Percentiles rank a stretch among this genome's conserved stretches.
phyloP scores from a whole-genome alignment of 2,329 filamentous ascomycete genomes.

The Aureobasidium sp. region DNA sequence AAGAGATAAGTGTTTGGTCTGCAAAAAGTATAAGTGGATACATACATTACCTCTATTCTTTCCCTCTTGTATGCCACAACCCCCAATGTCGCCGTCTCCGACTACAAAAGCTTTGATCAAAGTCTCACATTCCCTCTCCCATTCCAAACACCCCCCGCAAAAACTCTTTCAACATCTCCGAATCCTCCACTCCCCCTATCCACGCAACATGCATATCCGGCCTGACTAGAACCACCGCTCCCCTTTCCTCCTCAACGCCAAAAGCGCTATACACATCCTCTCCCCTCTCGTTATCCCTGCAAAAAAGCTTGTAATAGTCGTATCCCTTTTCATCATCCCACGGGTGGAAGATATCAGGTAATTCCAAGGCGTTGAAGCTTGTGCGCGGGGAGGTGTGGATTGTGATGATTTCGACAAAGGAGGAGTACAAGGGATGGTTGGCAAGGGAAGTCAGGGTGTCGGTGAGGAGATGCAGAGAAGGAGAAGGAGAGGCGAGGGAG shows the following conservation, averaged over 20 bases:
- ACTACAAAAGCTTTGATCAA: too few species aligned
- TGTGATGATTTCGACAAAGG: background rate
- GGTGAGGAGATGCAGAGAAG: background rate
- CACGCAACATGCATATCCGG: constrained; percentile 2
- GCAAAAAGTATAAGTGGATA: too few species aligned
- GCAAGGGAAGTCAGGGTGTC: too few species aligned
- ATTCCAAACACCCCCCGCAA: too few species aligned
- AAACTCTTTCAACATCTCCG: background rate
- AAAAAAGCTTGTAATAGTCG: background rate
- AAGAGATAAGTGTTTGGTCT: too few species aligned
- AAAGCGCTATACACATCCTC: background rate
- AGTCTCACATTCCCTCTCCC: too few species aligned
- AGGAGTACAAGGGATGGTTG: background rate
- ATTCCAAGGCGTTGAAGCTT: background rate
- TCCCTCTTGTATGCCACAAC: too few species aligned
- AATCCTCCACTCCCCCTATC: background rate
- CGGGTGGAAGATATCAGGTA: background rate
- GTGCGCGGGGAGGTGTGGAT: background rate
- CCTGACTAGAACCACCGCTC: background rate
- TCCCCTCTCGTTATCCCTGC: background rate
- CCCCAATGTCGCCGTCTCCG: too few species aligned
- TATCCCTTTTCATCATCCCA: background rate
- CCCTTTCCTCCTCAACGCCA: background rate
- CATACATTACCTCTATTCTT: too few species aligned
- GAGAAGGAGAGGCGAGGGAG: background rate